Evolutionary conservation across 2,329 filamentous ascomycete genomes (phyloP), one percentile per base, ranked within the genome.

Genomic region (Plenodomus biglobosus): DNA sequence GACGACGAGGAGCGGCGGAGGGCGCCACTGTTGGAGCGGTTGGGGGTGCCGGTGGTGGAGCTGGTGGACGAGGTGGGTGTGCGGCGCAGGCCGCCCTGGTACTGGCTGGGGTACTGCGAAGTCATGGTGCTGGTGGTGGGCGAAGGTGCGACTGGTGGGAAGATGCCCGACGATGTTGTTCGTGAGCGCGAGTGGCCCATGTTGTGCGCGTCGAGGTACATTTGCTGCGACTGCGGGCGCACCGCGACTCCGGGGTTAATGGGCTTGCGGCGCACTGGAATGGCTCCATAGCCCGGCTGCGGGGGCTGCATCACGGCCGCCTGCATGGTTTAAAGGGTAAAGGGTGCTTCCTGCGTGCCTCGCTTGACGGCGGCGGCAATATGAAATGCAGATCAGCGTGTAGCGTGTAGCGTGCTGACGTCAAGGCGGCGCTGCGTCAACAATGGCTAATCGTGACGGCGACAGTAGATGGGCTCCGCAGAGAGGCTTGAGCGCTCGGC

Each of bases 1-100:
- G 87, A 88, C 3, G 90, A 95, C 22, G 85, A 89, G 21, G 90
- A 95, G 58, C 91, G 84, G 51, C 88, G 85, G 40, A 71, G 68
- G 66, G 77, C 50, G 81, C 82, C 58, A 75, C 81, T 59, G 79
- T 83, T 71, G 58, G 70, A 72, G 59, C 75, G 73, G 52, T 72
- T 71, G 38, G 70, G 58, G 1, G 67, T 70, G 77, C 83, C 52
- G 67, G 73, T 75, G 61, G 80, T 84, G 16, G 81, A 85, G 41
- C 85, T 81, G 56, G 84, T 88, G n/a, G 85, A 87, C 30, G 83
- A 77, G 46, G 87, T 91, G 73, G 72, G 86, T 74, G 71, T 90
- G 76, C 69, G 85, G 68, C 79, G 69, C 44, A 68, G 68, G 34
- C 61, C 64, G 51, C 59, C 58, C 53, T 65, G 64, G 54, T 70